These are phyloP conservation scores for Exophiala bonariae DNA, from an alignment of 2,329 filamentous ascomycete species.

Conservation along the genomic window DNA sequence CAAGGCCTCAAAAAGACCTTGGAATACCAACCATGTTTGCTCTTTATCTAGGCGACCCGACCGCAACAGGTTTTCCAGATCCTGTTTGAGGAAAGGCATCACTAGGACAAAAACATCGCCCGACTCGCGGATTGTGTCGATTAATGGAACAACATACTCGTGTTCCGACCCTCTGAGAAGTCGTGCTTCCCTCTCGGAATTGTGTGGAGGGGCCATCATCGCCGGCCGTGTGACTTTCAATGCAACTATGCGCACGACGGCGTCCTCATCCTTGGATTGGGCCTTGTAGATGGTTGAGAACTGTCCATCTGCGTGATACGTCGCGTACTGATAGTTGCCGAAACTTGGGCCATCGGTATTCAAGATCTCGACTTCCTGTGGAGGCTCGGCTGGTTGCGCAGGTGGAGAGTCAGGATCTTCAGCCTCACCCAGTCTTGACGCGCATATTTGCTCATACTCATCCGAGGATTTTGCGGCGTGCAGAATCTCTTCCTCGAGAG, in stretches of 20 bases:
- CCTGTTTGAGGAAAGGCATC: constrained; percentile 79
- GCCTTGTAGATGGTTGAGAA: constrained; percentile 83
- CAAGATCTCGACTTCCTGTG: constrained; percentile 27
- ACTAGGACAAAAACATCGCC: constrained; percentile 73
- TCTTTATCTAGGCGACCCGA: constrained; percentile 30
- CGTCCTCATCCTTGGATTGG: constrained; percentile 35
- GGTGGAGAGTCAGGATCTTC: constrained; percentile 31
- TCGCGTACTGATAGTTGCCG: constrained; percentile 57
- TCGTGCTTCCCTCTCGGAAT: constrained; percentile 75
- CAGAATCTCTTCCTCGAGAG: constrained; percentile 66
- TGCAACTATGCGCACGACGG: constrained; percentile 56
- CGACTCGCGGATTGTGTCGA: constrained; percentile 69
- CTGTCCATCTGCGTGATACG: constrained; percentile 64
- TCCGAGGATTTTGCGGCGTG: constrained; percentile 57
- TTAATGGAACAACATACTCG: constrained; percentile 61
- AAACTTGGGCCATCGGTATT: constrained; percentile 42
- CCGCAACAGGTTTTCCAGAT: constrained; percentile 66
- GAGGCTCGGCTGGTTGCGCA: constrained; percentile 20
- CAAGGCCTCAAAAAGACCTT: constrained; percentile 70
- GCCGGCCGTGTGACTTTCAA: constrained; percentile 83
- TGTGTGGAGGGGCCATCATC: constrained; percentile 74
- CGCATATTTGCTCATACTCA: constrained; percentile 51
- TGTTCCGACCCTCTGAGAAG: constrained; percentile 61
- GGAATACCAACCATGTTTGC: constrained; percentile 54
- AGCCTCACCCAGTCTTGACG: constrained; percentile 38